phyloP scores from a whole-genome alignment of 2,329 filamentous ascomycete genomes.

The Fusarium haematococcum region DNA sequence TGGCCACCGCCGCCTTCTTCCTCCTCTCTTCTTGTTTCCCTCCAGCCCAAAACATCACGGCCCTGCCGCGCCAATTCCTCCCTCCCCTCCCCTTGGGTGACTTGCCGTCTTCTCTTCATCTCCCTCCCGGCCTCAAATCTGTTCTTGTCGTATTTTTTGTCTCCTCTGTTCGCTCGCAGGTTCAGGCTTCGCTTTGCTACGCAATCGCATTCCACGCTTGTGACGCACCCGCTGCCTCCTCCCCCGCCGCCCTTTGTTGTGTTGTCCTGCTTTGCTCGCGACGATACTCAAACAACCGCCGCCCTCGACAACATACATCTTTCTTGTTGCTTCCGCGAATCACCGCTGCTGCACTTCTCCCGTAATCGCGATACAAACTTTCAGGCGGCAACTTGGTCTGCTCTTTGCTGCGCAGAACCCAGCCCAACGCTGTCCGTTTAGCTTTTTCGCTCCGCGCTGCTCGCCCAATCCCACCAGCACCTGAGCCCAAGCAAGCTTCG shows the following conservation, averaged over 20 bases:
- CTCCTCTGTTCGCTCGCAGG: conserved; percentile 39
- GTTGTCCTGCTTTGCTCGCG: conserved; percentile 25
- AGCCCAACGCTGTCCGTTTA: conserved; percentile 8
- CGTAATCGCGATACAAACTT: conserved; percentile 1
- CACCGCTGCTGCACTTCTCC: background rate
- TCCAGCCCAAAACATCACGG: conserved; percentile 51
- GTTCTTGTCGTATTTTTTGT: conserved; percentile 49
- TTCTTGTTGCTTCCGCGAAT: conserved; percentile 10
- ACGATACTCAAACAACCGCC: conserved; percentile 25
- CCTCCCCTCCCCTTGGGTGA: conserved; percentile 51
- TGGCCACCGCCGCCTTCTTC: conserved; percentile 33
- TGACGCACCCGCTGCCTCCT: conserved; percentile 32
- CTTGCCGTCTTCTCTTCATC: conserved; percentile 53
- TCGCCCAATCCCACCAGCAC: conserved; percentile 21
- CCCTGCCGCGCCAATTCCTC: conserved; percentile 60
- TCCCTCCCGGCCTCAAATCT: conserved; percentile 48
- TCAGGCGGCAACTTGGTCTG: conserved; percentile 29
- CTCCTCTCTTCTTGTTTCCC: conserved; percentile 40
- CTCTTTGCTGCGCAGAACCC: conserved; percentile 36
- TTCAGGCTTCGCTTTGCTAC: conserved; percentile 30
- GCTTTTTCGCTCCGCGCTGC: conserved; percentile 28
- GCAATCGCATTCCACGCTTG: conserved; percentile 29
- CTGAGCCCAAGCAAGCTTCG: conserved; percentile 30
- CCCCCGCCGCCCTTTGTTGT: conserved; percentile 23
- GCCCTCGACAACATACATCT: conserved; percentile 11